Evolutionary conservation across 257 asterid genomes (phyloP), one percentile per base, ranked within the genome.

Genomic region (Orobanche coerulescens): DNA sequence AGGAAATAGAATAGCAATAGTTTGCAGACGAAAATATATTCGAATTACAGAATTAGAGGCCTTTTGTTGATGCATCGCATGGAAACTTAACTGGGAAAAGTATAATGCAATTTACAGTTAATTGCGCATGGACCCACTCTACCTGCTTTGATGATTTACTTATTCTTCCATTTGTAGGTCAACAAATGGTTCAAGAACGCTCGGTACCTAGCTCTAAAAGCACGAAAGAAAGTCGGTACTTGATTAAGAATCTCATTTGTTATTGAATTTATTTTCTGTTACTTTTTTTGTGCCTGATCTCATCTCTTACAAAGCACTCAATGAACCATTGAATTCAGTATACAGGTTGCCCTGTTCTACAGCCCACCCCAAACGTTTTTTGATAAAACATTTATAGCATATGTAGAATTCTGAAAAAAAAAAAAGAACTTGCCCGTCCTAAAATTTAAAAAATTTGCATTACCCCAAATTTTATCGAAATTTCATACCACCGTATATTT

Each of bases 131-230:
- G 58, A 56, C 51, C 40, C 49, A 24, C 22, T 19, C 13, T 37
- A 46, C 70, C 48, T 57, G 61, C 68, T 65, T 46, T 26, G 16
- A 23, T 65, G 51, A 56, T 43, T 52, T 67, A 9, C 52, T 54
- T 67, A 15, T 31, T 59, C 60, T 69, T 43, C 37, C 53, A 31
- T 70, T 72, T 82, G 75, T 69, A 93, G 98, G 96, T 93, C 51
- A 93, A 86, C 84, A 93, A 93, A 73, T 93, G 97, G 98, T 93
- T 93, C 86, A 93, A 93, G 88, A 93, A 93, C 72, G 85, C 97
- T 3, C 97, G 96, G 60, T 93, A 89, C 81, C 78, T 81, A 15
- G 95, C 98, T n/a, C 84, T 93, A 52, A 89, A 86, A 78, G 87
- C 87, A 44, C 78, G 96, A 83, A 93, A 93, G 95, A 81, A 73